Evolutionary conservation across 2,329 filamentous ascomycete genomes (phyloP).

Genomic region (Shiraia bambusicola): DNA sequence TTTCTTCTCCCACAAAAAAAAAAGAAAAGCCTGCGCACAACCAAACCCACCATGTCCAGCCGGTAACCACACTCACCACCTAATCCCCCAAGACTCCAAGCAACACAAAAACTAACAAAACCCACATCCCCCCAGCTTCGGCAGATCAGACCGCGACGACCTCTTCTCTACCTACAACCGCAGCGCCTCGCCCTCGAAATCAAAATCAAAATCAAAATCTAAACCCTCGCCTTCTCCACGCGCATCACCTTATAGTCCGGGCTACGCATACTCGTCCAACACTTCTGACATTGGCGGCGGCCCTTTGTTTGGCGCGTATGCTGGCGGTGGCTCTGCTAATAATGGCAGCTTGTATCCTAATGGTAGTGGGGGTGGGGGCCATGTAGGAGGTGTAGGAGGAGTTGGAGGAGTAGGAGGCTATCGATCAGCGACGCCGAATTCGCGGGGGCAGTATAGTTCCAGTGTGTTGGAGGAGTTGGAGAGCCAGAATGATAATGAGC

Average conservation of each 20-base stretch:
- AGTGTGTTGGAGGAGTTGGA: constrained; percentile 91
- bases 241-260: constrained; percentile 20
- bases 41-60: constrained; percentile 23
- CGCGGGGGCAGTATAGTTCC: constrained; percentile 86
- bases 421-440: constrained; percentile 49
- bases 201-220: constrained; percentile 30
- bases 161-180: constrained; percentile 47
- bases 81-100: no score
- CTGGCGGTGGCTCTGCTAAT: constrained; percentile 14
- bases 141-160: constrained; percentile 36
- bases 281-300: constrained; percentile 9
- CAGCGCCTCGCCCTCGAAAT: constrained; percentile 41
- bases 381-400: constrained; percentile 4
- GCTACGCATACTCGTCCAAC: constrained; percentile 26
- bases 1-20: background rate
- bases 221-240: constrained; percentile 14
- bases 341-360: constrained; percentile 14
- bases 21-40: background rate
- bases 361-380: constrained; percentile 7
- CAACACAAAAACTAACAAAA: background rate
- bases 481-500: constrained; percentile 81
- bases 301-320: constrained; percentile 41
- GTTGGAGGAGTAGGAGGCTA: constrained; percentile 5
- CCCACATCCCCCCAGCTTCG: constrained; percentile 23
- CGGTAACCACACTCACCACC: constrained; percentile 14